A percentile compares a stretch with the other conserved stretches of the same genome.
These are phyloP conservation scores for Penicillium goetzii DNA, from an alignment of 495 filamentous ascomycete genomes.

Conservation along the genomic window DNA sequence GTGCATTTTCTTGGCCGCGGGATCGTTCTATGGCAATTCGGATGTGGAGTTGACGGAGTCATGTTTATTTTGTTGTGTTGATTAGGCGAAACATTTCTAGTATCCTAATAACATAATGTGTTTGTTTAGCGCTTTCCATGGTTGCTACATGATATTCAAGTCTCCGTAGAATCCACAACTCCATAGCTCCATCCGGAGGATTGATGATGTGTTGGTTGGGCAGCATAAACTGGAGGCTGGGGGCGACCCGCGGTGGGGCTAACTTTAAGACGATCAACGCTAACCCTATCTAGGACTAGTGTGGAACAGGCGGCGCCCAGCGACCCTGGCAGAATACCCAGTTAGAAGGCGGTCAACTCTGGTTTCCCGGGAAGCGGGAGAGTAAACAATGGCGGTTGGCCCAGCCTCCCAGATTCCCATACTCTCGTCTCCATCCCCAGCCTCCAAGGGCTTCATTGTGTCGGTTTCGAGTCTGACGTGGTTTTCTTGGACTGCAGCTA, in stretches of 20 bases:
- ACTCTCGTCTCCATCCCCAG: conserved; percentile 39
- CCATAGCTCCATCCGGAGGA: background rate
- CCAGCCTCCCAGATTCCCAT: conserved; percentile 49
- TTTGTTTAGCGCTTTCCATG: background rate
- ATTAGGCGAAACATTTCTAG: conserved; percentile 4
- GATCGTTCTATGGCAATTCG: background rate
- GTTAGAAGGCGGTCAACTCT: conserved; percentile 37
- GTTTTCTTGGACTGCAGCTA: conserved; percentile 36
- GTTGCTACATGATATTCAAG: background rate
- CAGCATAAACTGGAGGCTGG: conserved; percentile 27
- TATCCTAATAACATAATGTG: background rate
- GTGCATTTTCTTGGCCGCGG: conserved; percentile 19
- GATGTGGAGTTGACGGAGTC: background rate
- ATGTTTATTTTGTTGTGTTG: background rate
- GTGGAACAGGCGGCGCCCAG: conserved; percentile 3
- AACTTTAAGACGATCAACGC: conserved; percentile 24
- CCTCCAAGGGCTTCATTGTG: conserved; percentile 37
- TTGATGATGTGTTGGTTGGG: background rate
- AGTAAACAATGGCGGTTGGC: conserved; percentile 54
- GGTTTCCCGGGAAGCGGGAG: conserved; percentile 45
- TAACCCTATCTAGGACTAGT: conserved; percentile 27
- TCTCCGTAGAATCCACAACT: background rate
- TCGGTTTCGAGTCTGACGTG: conserved; percentile 35
- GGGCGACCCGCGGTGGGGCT: conserved; percentile 29
- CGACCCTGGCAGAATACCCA: conserved; percentile 19